Percentiles rank a stretch among this genome's conserved stretches.
Conservation (phyloP, 2,329 filamentous ascomycete species). For the Verruconis gallopava region DNA sequence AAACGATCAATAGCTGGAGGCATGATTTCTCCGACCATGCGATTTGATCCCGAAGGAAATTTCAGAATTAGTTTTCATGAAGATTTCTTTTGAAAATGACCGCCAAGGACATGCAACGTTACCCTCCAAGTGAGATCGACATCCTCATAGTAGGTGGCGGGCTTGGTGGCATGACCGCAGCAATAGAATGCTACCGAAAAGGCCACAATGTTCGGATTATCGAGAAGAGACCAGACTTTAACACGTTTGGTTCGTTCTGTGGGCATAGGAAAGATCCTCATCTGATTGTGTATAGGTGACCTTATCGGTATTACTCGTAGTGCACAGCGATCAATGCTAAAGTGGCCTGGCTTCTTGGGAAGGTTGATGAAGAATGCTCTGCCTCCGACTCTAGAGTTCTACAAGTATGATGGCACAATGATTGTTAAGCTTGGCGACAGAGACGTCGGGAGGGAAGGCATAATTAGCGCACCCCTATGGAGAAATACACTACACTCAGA, state of each 20-base stretch:
- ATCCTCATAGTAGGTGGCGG: slow-evolving; percentile 27
- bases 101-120: background rate
- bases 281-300: background rate
- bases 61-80: background rate
- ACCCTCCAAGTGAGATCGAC: slow-evolving; percentile 22
- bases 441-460: background rate
- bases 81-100: background rate
- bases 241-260: slow-evolving; percentile 33
- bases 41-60: background rate
- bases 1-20: background rate
- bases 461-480: background rate
- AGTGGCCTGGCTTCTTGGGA: background rate
- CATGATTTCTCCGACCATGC: background rate
- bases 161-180: slow-evolving; percentile 24
- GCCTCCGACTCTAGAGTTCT: background rate
- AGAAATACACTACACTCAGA: slow-evolving; percentile 1
- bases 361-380: background rate
- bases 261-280: background rate
- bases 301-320: background rate
- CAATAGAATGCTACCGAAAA: slow-evolving; percentile 26
- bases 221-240: slow-evolving; percentile 35
- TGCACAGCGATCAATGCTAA: background rate
- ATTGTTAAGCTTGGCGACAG: background rate
- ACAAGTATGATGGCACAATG: background rate
- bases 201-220: slow-evolving; percentile 26